These are phyloP conservation scores for Paraphoma chrysanthemicola DNA, from an alignment of 2,329 filamentous ascomycete genomes.

Conservation along the genomic window DNA sequence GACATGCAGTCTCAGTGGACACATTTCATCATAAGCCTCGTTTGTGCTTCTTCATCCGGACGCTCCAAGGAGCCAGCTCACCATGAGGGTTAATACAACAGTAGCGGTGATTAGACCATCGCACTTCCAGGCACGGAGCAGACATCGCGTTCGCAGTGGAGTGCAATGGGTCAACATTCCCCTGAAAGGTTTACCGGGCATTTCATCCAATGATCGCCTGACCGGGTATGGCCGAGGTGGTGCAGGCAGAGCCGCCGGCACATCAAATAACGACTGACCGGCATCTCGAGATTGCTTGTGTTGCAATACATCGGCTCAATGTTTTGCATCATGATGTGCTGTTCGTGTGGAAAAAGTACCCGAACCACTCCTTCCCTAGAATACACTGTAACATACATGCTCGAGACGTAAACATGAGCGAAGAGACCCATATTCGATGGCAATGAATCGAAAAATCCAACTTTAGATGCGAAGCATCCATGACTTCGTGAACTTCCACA, in stretches of 20 bases:
- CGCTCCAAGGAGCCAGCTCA: not conserved
- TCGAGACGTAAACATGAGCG: not conserved
- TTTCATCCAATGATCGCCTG: not conserved
- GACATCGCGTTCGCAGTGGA: too few relatives aligned
- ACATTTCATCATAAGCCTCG: not conserved
- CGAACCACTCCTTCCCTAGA: not conserved
- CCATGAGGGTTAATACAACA: too few relatives aligned
- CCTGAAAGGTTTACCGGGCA: too few relatives aligned
- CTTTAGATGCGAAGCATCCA: too few relatives aligned
- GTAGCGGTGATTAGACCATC: too few relatives aligned
- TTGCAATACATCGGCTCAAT: not conserved
- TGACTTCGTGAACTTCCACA: too few relatives aligned
- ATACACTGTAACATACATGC: not conserved
- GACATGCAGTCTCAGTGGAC: constrained; percentile 12
- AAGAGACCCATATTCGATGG: not conserved
- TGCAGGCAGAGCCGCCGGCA: not conserved
- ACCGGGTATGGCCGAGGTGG: not conserved
- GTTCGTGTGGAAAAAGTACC: not conserved
- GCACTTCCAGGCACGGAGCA: too few relatives aligned
- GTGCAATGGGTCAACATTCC: too few relatives aligned
- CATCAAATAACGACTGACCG: not conserved
- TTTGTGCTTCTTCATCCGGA: not conserved
- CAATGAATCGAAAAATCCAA: not conserved
- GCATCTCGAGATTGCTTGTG: not conserved
- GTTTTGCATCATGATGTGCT: not conserved